Conservation (phyloP, 2,329 filamentous ascomycete genomes). For the Aspergillus sp. region DNA sequence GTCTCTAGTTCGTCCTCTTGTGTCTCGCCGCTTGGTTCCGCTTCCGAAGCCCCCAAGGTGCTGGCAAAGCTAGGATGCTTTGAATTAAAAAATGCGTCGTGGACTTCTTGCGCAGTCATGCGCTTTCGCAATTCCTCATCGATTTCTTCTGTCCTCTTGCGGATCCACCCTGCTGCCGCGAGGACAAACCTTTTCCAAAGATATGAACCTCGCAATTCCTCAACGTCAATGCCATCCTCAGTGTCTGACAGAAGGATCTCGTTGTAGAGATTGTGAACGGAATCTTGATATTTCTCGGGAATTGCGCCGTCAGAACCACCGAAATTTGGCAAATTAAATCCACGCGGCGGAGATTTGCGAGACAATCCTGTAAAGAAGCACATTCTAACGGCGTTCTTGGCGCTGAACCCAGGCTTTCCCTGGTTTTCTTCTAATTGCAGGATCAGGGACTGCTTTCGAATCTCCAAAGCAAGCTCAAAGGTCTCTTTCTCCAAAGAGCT, state of each 20-base stretch:
- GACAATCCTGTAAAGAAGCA: conserved; percentile 41
- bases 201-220: conserved; percentile 46
- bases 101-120: conserved; percentile 42
- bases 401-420: conserved; percentile 36
- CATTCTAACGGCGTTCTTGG: conserved; percentile 38
- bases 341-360: conserved; percentile 25
- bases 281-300: conserved; percentile 33
- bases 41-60: conserved; percentile 8
- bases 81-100: conserved; percentile 24
- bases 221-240: conserved; percentile 40
- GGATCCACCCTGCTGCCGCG: conserved; percentile 48
- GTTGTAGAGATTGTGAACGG: conserved; percentile 39
- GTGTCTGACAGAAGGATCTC: conserved; percentile 40
- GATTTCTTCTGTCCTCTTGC: conserved; percentile 48
- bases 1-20: background rate
- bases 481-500: conserved; percentile 45
- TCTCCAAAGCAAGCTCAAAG: conserved; percentile 51
- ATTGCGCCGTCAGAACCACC: conserved; percentile 40
- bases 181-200: conserved; percentile 52
- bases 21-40: background rate
- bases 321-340: conserved; percentile 32
- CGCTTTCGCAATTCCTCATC: conserved; percentile 40
- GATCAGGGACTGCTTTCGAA: conserved; percentile 58
- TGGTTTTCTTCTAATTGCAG: conserved; percentile 38
- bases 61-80: conserved; percentile 22